phyloP scores from a whole-genome alignment of 495 filamentous ascomycete species.

The Penicillium daleae region DNA sequence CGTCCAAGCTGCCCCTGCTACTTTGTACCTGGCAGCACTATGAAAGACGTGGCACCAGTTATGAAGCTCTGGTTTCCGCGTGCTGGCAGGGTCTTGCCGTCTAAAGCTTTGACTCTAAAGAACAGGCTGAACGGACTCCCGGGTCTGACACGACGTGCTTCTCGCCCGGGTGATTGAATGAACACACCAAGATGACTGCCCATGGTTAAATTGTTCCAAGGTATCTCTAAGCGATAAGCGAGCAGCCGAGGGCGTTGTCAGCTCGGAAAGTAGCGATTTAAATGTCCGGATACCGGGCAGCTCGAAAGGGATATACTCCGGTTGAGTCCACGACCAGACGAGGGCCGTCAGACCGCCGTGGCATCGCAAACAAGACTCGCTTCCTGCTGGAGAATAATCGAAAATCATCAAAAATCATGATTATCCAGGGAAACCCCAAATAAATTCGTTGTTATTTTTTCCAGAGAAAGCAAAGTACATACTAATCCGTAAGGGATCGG shows the following conservation, averaged over 20 bases:
- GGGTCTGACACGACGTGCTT: neutral
- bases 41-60: neutral
- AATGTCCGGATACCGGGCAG: neutral
- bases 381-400: neutral
- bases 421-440: neutral
- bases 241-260: neutral
- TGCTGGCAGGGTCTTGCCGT: neutral
- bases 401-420: neutral
- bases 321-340: neutral
- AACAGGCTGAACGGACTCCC: neutral
- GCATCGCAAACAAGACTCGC: neutral
- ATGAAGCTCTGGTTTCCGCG: neutral
- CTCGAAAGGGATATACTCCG: slow-evolving; percentile 14
- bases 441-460: neutral
- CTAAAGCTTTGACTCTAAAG: no score
- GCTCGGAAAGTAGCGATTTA: neutral
- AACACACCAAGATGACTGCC: neutral
- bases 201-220: neutral
- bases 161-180: neutral
- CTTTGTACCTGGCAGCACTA: neutral
- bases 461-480: neutral
- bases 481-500: neutral
- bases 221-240: neutral
- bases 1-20: neutral
- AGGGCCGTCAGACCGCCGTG: neutral